phyloP scores from a whole-genome alignment of 768 basidiomycete genomes.

The Amanita phalloides region DNA sequence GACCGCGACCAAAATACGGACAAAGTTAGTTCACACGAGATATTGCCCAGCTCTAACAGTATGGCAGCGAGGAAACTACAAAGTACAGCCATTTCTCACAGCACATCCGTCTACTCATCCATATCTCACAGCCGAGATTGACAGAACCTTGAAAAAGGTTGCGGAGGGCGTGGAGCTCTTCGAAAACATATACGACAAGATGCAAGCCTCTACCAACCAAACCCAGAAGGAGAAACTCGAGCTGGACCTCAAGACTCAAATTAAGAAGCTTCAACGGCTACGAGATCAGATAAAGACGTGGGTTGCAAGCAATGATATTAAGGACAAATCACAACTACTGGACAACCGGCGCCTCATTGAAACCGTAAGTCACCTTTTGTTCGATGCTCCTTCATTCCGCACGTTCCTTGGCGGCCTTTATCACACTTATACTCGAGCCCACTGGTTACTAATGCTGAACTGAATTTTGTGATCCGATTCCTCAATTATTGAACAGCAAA shows the following conservation, averaged over 20 bases:
- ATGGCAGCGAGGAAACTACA: constrained; percentile 92
- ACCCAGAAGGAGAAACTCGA: constrained; percentile 46
- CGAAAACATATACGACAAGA: constrained; percentile 96
- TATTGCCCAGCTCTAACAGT: constrained; percentile 15
- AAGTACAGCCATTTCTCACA: constrained; percentile 33
- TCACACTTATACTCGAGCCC: background rate
- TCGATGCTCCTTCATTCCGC: constrained; percentile 2
- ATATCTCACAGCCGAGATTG: constrained; percentile 76
- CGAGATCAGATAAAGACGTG: constrained; percentile 99
- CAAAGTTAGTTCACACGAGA: constrained; percentile 3
- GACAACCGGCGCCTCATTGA: constrained; percentile 96
- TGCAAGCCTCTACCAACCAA: constrained; percentile 91
- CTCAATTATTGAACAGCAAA: constrained; percentile 67
- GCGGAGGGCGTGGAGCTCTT: constrained; percentile 91
- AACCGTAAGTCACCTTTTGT: constrained; percentile 55
- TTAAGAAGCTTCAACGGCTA: constrained; percentile 96
- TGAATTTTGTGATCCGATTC: constrained; percentile 10
- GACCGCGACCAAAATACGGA: constrained; percentile 14
- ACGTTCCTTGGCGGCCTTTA: background rate
- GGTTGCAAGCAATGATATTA: constrained; percentile 96
- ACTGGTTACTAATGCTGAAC: constrained; percentile 6
- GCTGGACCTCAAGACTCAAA: constrained; percentile 66
- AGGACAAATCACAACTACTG: constrained; percentile 88
- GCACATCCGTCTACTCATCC: constrained; percentile 2
- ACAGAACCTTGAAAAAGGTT: constrained; percentile 97